A percentile compares a stretch with the other conserved stretches of the same genome.
Evolutionary conservation across 176 grass and related monocot genomes (phyloP).

Genomic region (Hordeum marinum): DNA sequence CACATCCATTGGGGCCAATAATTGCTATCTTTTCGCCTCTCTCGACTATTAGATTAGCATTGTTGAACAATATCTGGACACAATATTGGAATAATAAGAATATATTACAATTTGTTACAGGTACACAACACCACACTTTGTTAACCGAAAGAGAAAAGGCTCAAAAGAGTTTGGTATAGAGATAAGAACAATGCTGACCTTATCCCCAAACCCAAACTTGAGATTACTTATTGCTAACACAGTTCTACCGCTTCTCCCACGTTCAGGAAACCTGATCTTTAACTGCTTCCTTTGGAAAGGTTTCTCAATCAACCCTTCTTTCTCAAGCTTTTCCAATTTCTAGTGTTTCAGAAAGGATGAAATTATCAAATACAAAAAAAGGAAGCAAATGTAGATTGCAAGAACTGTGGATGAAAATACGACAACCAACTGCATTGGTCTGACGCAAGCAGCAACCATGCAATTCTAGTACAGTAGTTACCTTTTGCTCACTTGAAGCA

Average conservation of each 20-base stretch:
- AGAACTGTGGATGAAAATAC: neutral
- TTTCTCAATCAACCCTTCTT: conserved; percentile 91
- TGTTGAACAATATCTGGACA: conserved; percentile 76
- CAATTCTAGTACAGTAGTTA: conserved; percentile 16
- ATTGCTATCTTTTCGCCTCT: conserved; percentile 97
- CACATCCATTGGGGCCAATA: conserved; percentile 96
- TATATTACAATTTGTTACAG: neutral
- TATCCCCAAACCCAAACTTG: conserved; percentile 69
- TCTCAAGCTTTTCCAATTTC: conserved; percentile 98
- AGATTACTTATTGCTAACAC: conserved; percentile 71
- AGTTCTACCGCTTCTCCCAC: conserved; percentile 73
- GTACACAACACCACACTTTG: neutral
- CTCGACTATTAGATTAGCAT: conserved; percentile 83
- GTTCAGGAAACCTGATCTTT: conserved; percentile 95
- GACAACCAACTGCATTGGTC: neutral
- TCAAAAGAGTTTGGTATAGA: neutral
- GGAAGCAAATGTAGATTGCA: neutral
- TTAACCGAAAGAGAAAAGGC: neutral
- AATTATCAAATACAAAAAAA: conserved; percentile 24
- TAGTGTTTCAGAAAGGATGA: conserved; percentile 34
- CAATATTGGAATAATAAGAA: conserved; percentile 5
- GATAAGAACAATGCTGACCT: conserved; percentile 43
- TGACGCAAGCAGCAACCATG: neutral
- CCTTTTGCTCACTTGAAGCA: conserved; percentile 96
- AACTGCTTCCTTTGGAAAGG: conserved; percentile 96